These are phyloP conservation scores for Miamiensis avidus DNA, from an alignment of 169 alveolate species.

Conservation along the genomic window DNA sequence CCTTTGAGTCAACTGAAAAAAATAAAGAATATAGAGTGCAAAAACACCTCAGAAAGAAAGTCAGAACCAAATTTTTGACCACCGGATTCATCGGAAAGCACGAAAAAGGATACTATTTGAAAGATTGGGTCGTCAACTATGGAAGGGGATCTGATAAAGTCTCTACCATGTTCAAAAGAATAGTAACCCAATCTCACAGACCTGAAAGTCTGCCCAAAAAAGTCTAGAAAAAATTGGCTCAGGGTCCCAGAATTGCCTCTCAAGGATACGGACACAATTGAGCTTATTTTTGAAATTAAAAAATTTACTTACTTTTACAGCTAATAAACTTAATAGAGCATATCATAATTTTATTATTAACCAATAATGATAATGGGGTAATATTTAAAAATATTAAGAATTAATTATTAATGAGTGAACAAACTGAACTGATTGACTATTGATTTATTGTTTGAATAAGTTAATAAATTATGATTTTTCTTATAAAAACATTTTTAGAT, in stretches of 20 bases:
- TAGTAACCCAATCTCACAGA: conserved; percentile 1
- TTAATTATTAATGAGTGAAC: no score
- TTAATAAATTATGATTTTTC: no score
- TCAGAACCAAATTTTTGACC: conserved; percentile 5
- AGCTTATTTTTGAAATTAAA: no score
- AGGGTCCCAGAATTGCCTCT: conserved; percentile 29
- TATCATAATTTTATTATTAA: no score
- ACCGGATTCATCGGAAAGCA: conserved; percentile 2
- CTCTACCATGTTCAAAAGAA: conserved; percentile 8
- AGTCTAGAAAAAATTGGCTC: not conserved
- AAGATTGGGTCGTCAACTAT: conserved; percentile 14
- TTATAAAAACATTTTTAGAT: no score
- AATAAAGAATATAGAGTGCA: conserved; percentile 4
- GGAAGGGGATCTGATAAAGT: conserved; percentile 19
- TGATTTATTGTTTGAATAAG: no score
- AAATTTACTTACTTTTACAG: no score
- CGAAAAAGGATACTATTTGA: conserved; percentile 20
- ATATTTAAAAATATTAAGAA: no score
- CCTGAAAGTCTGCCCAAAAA: conserved; percentile 11
- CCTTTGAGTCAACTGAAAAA: not conserved
- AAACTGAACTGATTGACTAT: no score
- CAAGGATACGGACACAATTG: conserved; percentile 2
- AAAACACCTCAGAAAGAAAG: not conserved
- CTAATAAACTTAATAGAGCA: no score
- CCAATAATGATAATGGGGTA: no score